Percentiles rank a stretch among this genome's conserved stretches.
These are phyloP conservation scores for Chaetomiaceae sp. DNA, from an alignment of 2,329 filamentous ascomycete species.

Conservation along the genomic window DNA sequence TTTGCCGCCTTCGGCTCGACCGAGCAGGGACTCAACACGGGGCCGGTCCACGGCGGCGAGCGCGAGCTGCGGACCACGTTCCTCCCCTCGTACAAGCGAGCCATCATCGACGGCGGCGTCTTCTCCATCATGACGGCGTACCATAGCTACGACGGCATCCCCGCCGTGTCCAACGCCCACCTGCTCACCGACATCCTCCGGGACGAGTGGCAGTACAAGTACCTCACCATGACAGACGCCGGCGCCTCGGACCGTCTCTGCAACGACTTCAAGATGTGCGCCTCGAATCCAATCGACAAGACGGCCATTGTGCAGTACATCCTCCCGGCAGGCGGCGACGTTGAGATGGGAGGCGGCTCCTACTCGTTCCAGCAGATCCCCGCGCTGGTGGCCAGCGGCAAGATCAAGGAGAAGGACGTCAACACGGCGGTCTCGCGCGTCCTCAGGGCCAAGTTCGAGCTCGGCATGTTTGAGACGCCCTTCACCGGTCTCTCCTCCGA, in stretches of 20 bases:
- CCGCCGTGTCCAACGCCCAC: constrained; percentile 61
- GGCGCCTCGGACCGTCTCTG: constrained; percentile 67
- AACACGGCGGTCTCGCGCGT: constrained; percentile 62
- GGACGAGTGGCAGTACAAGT: constrained; percentile 69
- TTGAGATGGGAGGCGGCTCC: constrained; percentile 73
- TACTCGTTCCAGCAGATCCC: constrained; percentile 67
- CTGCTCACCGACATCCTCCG: constrained; percentile 65
- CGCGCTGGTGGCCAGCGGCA: constrained; percentile 56
- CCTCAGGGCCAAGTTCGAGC: constrained; percentile 62
- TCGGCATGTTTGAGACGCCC: constrained; percentile 68
- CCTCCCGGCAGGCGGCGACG: constrained; percentile 65
- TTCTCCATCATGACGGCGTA: constrained; percentile 71
- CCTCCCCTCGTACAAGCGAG: constrained; percentile 60
- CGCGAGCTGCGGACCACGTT: constrained; percentile 52
- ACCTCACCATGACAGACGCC: constrained; percentile 60
- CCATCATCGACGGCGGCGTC: constrained; percentile 66
- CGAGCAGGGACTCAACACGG: constrained; percentile 69
- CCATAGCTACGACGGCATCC: constrained; percentile 68
- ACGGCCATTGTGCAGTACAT: constrained; percentile 53
- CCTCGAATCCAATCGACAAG: constrained; percentile 55
- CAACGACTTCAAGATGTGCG: constrained; percentile 60
- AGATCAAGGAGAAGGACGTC: constrained; percentile 55
- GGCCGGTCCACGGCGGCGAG: constrained; percentile 50
- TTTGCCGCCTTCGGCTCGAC: constrained; percentile 65
- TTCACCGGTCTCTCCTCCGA: constrained; percentile 55